Conservation (phyloP, 2,329 filamentous ascomycete species). For the Penicillium polonicum region DNA sequence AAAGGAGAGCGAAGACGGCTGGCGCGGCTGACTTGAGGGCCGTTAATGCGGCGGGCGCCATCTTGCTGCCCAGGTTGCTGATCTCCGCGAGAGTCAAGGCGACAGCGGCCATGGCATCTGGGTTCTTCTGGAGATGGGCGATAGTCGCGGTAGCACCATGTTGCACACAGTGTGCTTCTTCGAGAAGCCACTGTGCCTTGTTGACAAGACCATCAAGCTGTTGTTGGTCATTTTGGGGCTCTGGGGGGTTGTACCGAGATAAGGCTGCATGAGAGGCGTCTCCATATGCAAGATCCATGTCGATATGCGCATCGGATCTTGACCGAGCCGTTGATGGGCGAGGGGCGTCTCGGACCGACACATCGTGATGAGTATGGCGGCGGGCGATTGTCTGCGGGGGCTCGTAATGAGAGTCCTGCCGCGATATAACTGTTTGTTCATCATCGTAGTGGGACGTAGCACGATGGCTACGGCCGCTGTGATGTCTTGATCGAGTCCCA, state of each 20-base stretch:
- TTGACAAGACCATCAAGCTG: constrained; percentile 65
- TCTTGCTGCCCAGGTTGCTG: constrained; percentile 74
- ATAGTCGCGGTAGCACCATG: constrained; percentile 82
- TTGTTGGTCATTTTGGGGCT: constrained; percentile 54
- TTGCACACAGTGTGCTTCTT: constrained; percentile 86
- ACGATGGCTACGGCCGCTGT: constrained; percentile 30
- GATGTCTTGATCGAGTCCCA: constrained; percentile 31
- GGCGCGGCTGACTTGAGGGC: constrained; percentile 79
- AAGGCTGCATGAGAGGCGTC: constrained; percentile 66
- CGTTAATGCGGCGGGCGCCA: constrained; percentile 76
- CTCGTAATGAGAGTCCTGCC: constrained; percentile 22
- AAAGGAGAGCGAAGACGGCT: constrained; percentile 79
- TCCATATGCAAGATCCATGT: constrained; percentile 91
- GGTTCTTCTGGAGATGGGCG: constrained; percentile 73
- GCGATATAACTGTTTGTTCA: constrained; percentile 25
- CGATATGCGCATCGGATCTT: constrained; percentile 53
- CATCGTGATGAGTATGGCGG: constrained; percentile 42
- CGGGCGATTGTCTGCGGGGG: constrained; percentile 30
- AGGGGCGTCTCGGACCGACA: constrained; percentile 26
- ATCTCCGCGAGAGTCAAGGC: constrained; percentile 91
- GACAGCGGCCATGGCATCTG: constrained; percentile 89
- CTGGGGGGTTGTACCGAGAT: constrained; percentile 46
- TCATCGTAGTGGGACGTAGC: constrained; percentile 33
- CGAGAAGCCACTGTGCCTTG: constrained; percentile 72
- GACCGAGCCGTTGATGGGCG: constrained; percentile 31